Conservation (phyloP, 1,284 basidiomycete species). For the Cutaneotrichosporon cutaneum region DNA sequence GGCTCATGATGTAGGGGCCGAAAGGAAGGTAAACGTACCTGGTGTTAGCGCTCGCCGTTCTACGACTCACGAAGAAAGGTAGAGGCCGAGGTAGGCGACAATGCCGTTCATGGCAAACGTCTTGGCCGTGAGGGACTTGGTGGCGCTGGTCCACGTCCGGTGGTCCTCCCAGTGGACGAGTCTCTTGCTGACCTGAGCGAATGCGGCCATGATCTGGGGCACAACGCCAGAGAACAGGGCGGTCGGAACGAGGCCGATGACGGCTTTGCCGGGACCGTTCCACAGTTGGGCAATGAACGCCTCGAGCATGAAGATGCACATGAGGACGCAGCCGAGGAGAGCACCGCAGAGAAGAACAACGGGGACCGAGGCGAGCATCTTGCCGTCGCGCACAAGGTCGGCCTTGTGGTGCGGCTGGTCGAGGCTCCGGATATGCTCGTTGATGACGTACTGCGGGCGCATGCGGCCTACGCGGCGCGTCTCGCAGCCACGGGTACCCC, state of each 20-base stretch:
- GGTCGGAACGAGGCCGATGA: slow-evolving; percentile 79
- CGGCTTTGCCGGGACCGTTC: slow-evolving; percentile 75
- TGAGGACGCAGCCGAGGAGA: slow-evolving; percentile 68
- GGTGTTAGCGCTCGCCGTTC: slow-evolving; percentile 2
- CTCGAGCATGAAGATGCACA: slow-evolving; percentile 79
- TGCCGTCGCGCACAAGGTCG: slow-evolving; percentile 58
- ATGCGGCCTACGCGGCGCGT: slow-evolving; percentile 73
- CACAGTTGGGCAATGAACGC: slow-evolving; percentile 83
- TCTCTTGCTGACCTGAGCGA: slow-evolving; percentile 66
- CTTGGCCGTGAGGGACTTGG: slow-evolving; percentile 82
- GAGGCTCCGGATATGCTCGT: slow-evolving; percentile 49
- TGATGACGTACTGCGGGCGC: slow-evolving; percentile 62
- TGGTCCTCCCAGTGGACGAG: slow-evolving; percentile 93
- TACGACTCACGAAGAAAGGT: slow-evolving; percentile 63
- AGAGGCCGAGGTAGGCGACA: slow-evolving; percentile 83
- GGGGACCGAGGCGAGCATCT: slow-evolving; percentile 73
- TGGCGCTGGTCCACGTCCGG: slow-evolving; percentile 70
- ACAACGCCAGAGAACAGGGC: slow-evolving; percentile 78
- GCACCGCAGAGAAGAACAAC: slow-evolving; percentile 73
- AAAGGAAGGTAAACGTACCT: slow-evolving; percentile 87
- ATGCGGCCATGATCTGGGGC: slow-evolving; percentile 76
- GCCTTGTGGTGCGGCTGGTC: slow-evolving; percentile 25
- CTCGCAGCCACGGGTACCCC: slow-evolving; percentile 67
- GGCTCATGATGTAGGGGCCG: slow-evolving; percentile 72
- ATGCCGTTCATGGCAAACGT: slow-evolving; percentile 69